Evolutionary conservation across 441 rosid genomes (phyloP).

Genomic region (Erysimum pusillum): DNA sequence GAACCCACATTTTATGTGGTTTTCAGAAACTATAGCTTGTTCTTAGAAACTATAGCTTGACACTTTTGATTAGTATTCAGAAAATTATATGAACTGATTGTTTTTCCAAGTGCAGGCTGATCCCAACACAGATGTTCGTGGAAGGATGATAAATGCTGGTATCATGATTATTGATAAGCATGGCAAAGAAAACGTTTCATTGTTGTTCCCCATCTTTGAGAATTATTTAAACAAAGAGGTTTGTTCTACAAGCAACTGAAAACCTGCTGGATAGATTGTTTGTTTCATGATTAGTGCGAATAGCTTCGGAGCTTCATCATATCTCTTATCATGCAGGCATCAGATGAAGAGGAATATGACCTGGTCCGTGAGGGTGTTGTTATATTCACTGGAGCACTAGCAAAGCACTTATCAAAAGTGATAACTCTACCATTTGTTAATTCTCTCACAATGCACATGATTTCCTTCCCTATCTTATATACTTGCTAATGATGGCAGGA

Average conservation of each 20-base stretch:
- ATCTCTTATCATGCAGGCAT: constrained; percentile 63
- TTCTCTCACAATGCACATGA: neutral
- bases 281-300: constrained; percentile 17
- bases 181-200: constrained; percentile 90
- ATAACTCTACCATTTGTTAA: constrained; percentile 25
- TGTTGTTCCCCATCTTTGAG: constrained; percentile 97
- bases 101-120: constrained; percentile 77
- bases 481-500: constrained; percentile 63
- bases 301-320: constrained; percentile 17
- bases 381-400: constrained; percentile 96
- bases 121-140: constrained; percentile 97
- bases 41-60: constrained; percentile 1
- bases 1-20: constrained; percentile 9
- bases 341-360: constrained; percentile 95
- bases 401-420: constrained; percentile 94
- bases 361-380: constrained; percentile 99
- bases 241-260: constrained; percentile 42
- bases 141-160: constrained; percentile 98
- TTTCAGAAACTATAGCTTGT: constrained; percentile 3
- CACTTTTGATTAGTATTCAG: constrained; percentile 10
- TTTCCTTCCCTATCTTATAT: constrained; percentile 34
- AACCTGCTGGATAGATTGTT: constrained; percentile 23
- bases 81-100: constrained; percentile 2
- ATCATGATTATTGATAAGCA: constrained; percentile 94
- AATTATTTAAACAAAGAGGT: constrained; percentile 98